Base-by-base conservation (phyloP, 2,329 filamentous ascomycete species). In the Fusarium duplospermum region DNA sequence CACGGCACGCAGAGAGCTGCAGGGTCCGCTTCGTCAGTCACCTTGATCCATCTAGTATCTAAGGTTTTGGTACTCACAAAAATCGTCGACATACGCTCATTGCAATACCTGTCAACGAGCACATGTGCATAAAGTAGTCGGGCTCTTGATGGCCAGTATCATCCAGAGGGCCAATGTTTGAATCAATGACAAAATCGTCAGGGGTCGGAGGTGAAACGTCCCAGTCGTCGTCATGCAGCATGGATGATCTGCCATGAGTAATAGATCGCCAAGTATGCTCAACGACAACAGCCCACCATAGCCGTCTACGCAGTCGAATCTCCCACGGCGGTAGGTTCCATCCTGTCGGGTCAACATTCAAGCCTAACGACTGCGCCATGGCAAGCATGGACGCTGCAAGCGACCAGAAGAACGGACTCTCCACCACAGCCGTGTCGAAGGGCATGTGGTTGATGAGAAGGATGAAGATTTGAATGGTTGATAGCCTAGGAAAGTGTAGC, bases 241-340 rank as follows among this genome's bases (percentile, higher is more conserved):
- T 72, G 1, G 66, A 67, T 6, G 71, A 54, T 29, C 71, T 54
- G 4, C 73, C 73, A 29, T 75, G 73, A 16, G 71, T 75, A 35
- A 75, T 58, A 5, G 73, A 59, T 8, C 73, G 73, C 73, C 73
- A 75, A 42, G 62, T 72, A 27, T 74, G 62, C 40, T 75, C 73
- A 24, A 67, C 64, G 4, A 72, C 64, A 6, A 74, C 71, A 9
- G 70, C 40, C 71, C 73, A 75, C 73, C 73, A 75, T 14, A 75
- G 45, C 42, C 73, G 33, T 42, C 73, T 67, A 2, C 73, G 64
- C 29, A 75, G 47, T 16, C 69, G 62, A 20, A 69, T 60, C 24
- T 75, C 73, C 54, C 64, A 66, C 8, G 54, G 10, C 3, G 73
- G 71, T 1, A 75, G 27, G 18, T 70, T 74, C 71, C 73, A 75